Percentiles rank a stretch among this genome's conserved stretches.
These are phyloP conservation scores for Galerina marginata DNA, from an alignment of 768 basidiomycete species.

Conservation along the genomic window DNA sequence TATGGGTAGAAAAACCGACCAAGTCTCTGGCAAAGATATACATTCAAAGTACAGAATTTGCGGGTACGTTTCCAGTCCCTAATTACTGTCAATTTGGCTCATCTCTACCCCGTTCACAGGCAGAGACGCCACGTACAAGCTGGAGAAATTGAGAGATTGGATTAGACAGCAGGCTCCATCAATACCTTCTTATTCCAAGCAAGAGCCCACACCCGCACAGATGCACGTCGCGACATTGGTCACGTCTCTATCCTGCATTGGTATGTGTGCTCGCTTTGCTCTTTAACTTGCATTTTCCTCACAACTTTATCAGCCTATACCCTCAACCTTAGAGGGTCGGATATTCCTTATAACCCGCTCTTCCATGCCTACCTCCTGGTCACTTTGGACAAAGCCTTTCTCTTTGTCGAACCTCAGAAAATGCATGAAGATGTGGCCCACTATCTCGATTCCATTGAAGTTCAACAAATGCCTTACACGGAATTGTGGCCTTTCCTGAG, in stretches of 20 bases:
- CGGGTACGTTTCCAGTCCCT: conserved; percentile 44
- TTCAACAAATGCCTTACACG: conserved; percentile 71
- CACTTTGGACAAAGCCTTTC: conserved; percentile 58
- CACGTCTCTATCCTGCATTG: conserved; percentile 72
- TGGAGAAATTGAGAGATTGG: conserved; percentile 74
- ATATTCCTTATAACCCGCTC: conserved; percentile 91
- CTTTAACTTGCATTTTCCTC: background rate
- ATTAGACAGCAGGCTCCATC: conserved; percentile 64
- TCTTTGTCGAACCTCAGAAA: conserved; percentile 80
- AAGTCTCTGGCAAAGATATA: conserved; percentile 71
- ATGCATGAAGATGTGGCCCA: conserved; percentile 59
- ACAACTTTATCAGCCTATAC: conserved; percentile 66
- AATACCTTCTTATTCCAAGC: conserved; percentile 65
- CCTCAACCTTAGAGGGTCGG: conserved; percentile 87
- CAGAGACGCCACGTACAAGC: conserved; percentile 69
- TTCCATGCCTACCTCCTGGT: conserved; percentile 90
- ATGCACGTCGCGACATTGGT: conserved; percentile 72
- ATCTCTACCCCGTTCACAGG: conserved; percentile 35
- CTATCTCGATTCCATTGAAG: conserved; percentile 61
- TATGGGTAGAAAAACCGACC: conserved; percentile 79
- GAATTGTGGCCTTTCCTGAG: conserved; percentile 83
- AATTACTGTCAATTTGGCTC: background rate
- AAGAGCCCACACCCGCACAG: conserved; percentile 62
- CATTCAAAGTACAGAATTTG: conserved; percentile 73
- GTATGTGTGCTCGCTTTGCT: conserved; percentile 40